Percentiles rank a stretch among this genome's conserved stretches.
Conservation (phyloP, 2,329 filamentous ascomycete species). For the Arthrobotrys musiformis region DNA sequence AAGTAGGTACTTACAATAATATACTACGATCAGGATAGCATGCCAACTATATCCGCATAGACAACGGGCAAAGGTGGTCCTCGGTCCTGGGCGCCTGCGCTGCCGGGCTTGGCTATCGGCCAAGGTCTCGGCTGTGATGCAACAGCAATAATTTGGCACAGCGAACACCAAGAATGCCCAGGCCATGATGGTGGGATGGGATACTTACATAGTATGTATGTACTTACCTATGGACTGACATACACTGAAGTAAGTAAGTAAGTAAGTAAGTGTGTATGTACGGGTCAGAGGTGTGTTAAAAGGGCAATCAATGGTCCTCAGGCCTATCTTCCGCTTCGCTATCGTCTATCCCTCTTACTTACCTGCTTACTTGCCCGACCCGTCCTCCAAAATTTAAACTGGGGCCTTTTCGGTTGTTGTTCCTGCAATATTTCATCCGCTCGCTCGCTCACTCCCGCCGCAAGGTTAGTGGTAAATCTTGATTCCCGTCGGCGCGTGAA, state of each 20-base stretch:
- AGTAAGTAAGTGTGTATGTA: no score
- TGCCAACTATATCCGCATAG: no score
- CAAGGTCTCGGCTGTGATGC: constrained; percentile 12
- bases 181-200: constrained; percentile 50
- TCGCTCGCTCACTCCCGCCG: background rate
- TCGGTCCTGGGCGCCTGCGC: constrained; percentile 3
- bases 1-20: background rate
- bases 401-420: constrained; percentile 43
- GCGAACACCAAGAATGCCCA: constrained; percentile 55
- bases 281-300: no score
- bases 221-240: background rate
- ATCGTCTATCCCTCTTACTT: background rate
- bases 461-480: constrained; percentile 2
- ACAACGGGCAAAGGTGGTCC: no score
- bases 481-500: background rate
- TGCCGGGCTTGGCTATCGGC: constrained; percentile 32
- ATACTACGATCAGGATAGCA: no score
- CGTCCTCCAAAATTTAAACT: no score
- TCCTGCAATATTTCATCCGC: constrained; percentile 12
- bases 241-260: no score
- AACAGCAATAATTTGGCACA: constrained; percentile 9
- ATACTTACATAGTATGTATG: background rate
- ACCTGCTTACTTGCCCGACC: no score
- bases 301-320: no score
- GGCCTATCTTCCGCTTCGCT: no score